Base-by-base conservation (phyloP, 1,139 yeast genomes). In the Debaryomyces robertsiae region DNA sequence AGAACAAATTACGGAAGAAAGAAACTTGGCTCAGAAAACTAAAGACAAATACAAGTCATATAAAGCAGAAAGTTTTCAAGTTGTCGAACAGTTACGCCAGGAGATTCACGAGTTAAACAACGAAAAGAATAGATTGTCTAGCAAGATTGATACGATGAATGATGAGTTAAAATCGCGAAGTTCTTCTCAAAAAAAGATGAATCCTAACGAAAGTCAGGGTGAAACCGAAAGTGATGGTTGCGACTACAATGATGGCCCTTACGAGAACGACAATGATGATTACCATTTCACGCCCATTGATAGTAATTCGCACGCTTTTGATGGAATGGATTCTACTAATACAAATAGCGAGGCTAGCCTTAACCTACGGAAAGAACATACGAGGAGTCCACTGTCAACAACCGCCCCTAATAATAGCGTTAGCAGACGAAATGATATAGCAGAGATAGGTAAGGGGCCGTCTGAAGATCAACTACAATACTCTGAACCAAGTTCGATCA, bases 1-100 rank as follows among this genome's bases (percentile, higher is more conserved):
- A 39, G 50, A 48, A 2, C 57, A 58, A 24, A 41, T 67, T 24
- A 47, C 46, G 9, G 44, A 48, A 11, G 67, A 63, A 40, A 52
- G 49, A 34, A 15, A 40, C 2, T 35, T 36, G 9, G 57, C 53
- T 36, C 56, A 52, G 30, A 54, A 55, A 39, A 38, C 57, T 3
- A 49, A 45, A 38, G 59, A 52, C 23, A 58, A 57, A 18, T 39
- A 53, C 32, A 57, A 55, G 30, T 11, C 33, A 9, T 34, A 53
- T 28, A 60, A 60, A 44, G 49, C 49, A 19, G 61, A 60, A 15
- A 51, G 43, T 18, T 34, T 41, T 16, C 45, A 47, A 27, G 50
- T 52, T 38, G 36, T 56, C 3, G 58, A 57, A 11, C 43, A 43
- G 24, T 40, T 63, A 17, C 59, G 52, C 35, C 51, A 52, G 22